Base-by-base conservation (phyloP, 2,329 filamentous ascomycete genomes). In the Neocucurbitaria cava region DNA sequence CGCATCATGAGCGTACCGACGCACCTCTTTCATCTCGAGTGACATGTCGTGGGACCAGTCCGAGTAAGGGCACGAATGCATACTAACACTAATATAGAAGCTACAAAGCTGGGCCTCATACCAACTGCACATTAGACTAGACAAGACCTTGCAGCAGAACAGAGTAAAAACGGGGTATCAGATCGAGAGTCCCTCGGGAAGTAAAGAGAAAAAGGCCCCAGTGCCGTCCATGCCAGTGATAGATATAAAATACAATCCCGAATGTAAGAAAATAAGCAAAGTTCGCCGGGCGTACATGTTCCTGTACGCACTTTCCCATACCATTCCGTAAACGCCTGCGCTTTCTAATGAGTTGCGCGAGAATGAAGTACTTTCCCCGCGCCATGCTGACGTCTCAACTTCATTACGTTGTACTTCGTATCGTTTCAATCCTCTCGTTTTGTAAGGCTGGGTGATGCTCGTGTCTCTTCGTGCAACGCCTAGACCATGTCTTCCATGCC, bases 91-190 rank as follows among this genome's bases (percentile, higher is more conserved):
- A 49, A 53, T 35, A 42, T 49, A 51, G 55, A 54, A 61, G 41
- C 46, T 59, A 54, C 39, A 56, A 35, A 49, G 38, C 20, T 30
- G 18, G 13, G 42, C n/a, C 28, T 15, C 35, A 15, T 33, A 35
- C 42, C 30, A n/a, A 43, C n/a, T n/a, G 36, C 36, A 21, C 21
- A 20, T 13, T 39, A 42, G 7, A 42, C 33, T 47, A 13, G n/a
- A 36, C n/a, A 31, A 30, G 42, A 45, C 48, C 43, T 48, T 48
- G 55, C 50, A 45, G 43, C 20, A 50, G 21, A 40, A 20, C 5
- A 46, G 24, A n/a, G n/a, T n/a, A n/a, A 52, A 56, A 57, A 59
- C 46, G 54, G 66, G 69, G 70, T 72, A 72, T 72, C 70, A 71
- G 61, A 64, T 68, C 58, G 59, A 64, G 64, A 51, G 51, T 55